phyloP scores from a whole-genome alignment of 371 early-diverging fungal genomes.

The Capillidium rhysosporum region DNA sequence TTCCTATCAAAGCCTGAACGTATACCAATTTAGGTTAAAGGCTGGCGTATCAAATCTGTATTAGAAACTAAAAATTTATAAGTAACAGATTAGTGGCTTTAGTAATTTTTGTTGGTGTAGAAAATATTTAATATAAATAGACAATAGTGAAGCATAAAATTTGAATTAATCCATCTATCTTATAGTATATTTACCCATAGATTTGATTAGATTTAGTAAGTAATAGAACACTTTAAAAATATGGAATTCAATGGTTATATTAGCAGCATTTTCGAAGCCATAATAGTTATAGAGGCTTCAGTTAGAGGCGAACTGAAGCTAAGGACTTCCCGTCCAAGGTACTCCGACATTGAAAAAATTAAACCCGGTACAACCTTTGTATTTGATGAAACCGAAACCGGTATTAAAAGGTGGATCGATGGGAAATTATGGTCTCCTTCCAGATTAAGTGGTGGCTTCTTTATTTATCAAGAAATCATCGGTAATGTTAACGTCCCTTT shows the following conservation, averaged over 20 bases:
- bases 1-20: no score
- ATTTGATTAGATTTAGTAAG: no score
- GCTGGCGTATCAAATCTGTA: no score
- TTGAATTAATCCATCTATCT: no score
- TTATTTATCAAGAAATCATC: conserved; percentile 45
- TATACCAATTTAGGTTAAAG: no score
- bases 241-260: not conserved
- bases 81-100: no score
- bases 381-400: conserved; percentile 61
- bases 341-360: conserved; percentile 43
- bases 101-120: no score
- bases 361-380: conserved; percentile 51
- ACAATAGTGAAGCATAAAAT: no score
- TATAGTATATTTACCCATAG: no score
- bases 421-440: conserved; percentile 71
- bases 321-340: conserved; percentile 29
- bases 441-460: conserved; percentile 53
- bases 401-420: conserved; percentile 82
- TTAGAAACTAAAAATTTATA: no score
- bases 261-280: not conserved
- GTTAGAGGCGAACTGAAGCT: not conserved
- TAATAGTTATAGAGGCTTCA: not conserved
- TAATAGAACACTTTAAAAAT: not conserved
- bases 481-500: not conserved
- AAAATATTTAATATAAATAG: no score